A percentile compares a stretch with the other conserved stretches of the same genome.
Conservation (phyloP, 805 yeast genomes). For the Metschnikowia proteae region DNA sequence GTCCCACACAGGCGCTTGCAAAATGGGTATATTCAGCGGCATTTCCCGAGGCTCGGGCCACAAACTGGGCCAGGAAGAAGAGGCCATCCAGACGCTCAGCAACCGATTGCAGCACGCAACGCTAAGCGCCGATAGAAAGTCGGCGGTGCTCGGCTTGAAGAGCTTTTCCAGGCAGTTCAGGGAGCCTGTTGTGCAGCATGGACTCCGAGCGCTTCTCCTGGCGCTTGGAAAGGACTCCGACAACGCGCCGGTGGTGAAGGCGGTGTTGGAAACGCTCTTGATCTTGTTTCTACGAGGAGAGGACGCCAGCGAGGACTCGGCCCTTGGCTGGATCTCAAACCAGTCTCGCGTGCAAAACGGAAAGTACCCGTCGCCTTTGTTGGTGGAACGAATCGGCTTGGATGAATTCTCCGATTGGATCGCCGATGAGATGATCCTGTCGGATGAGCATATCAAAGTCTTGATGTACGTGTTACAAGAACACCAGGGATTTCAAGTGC, state of each 20-base stretch:
- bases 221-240: slow-evolving; percentile 61
- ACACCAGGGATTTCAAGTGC: slow-evolving; percentile 65
- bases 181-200: slow-evolving; percentile 86
- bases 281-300: slow-evolving; percentile 74
- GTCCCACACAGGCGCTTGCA: neutral
- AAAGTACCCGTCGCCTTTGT: slow-evolving; percentile 71
- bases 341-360: slow-evolving; percentile 73
- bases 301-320: slow-evolving; percentile 55
- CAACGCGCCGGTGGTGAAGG: slow-evolving; percentile 72
- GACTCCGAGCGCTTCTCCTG: slow-evolving; percentile 66
- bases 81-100: slow-evolving; percentile 82
- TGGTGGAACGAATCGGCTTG: slow-evolving; percentile 50
- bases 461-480: slow-evolving; percentile 45
- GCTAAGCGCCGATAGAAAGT: slow-evolving; percentile 77
- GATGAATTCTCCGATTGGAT: slow-evolving; percentile 94
- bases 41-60: slow-evolving; percentile 32
- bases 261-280: slow-evolving; percentile 79
- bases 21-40: slow-evolving; percentile 36
- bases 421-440: slow-evolving; percentile 84
- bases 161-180: slow-evolving; percentile 85
- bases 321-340: slow-evolving; percentile 69
- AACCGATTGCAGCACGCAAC: slow-evolving; percentile 84
- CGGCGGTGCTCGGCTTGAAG: slow-evolving; percentile 86
- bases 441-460: slow-evolving; percentile 25
- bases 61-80: slow-evolving; percentile 54